Evolutionary conservation across 1,284 basidiomycete species (phyloP).

Genomic region (Microbotryomycetes sp.): DNA sequence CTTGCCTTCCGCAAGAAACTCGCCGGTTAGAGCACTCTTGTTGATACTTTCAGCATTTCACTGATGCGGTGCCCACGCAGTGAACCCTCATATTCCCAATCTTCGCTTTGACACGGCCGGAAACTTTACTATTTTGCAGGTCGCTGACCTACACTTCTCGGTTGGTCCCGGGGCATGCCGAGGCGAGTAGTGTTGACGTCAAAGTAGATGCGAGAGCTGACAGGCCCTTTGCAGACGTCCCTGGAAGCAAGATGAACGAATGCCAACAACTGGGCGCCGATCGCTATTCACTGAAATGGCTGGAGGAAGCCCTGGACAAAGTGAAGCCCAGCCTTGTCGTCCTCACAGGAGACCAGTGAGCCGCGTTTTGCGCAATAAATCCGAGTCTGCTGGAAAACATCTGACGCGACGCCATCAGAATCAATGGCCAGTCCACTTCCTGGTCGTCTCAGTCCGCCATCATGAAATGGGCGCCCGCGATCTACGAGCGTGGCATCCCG

Average conservation of each 20-base stretch:
- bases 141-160: slow-evolving; percentile 75
- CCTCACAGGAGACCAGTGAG: slow-evolving; percentile 38
- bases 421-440: slow-evolving; percentile 59
- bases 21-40: neutral
- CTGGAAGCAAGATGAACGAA: neutral
- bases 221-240: neutral
- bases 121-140: slow-evolving; percentile 77
- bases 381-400: neutral
- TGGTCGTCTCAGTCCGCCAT: slow-evolving; percentile 82
- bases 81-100: slow-evolving; percentile 54
- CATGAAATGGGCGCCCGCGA: slow-evolving; percentile 73
- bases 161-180: slow-evolving; percentile 33
- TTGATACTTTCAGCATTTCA: slow-evolving; percentile 37
- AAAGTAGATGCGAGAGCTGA: neutral
- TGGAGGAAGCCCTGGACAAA: slow-evolving; percentile 61
- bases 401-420: no score
- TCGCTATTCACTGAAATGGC: slow-evolving; percentile 60
- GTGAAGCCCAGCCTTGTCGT: slow-evolving; percentile 87
- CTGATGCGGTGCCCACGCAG: slow-evolving; percentile 54
- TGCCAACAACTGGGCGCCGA: slow-evolving; percentile 44
- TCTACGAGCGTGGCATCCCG: slow-evolving; percentile 66
- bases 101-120: slow-evolving; percentile 74
- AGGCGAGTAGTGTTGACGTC: neutral
- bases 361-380: neutral
- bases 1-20: slow-evolving; percentile 19